Conservation (phyloP, 495 filamentous ascomycete species). For the Lepidopterella palustris region DNA sequence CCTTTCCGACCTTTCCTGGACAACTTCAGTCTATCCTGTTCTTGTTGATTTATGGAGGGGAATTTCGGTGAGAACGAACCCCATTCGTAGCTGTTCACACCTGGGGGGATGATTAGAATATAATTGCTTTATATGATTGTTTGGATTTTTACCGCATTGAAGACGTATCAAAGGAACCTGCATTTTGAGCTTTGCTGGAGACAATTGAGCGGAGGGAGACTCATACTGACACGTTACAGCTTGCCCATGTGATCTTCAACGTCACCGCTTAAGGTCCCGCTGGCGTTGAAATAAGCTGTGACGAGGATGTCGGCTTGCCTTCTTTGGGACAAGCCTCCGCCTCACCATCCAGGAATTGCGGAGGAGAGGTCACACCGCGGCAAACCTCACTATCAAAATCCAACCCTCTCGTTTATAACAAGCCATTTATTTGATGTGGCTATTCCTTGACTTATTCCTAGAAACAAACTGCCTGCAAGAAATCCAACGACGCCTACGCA, state of each 20-base stretch:
- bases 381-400: constrained; percentile 1
- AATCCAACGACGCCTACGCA: too few relatives aligned
- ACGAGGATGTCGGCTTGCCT: background rate
- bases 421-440: background rate
- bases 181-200: constrained; percentile 43
- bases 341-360: background rate
- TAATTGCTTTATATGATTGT: background rate
- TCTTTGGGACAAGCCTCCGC: background rate
- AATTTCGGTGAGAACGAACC: constrained; percentile 44
- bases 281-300: constrained; percentile 5
- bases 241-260: background rate
- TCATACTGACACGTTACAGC: background rate
- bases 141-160: constrained; percentile 66
- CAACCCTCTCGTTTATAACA: background rate
- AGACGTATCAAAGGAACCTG: constrained; percentile 82
- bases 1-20: constrained; percentile 43
- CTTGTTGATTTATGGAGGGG: constrained; percentile 1
- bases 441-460: background rate
- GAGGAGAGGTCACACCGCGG: background rate
- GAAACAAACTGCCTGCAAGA: too few relatives aligned
- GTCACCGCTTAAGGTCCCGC: background rate
- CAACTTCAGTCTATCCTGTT: constrained; percentile 18
- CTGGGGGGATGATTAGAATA: constrained; percentile 36
- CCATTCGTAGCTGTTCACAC: constrained; percentile 98
- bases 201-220: background rate